These are phyloP conservation scores for Macrolepiota fuliginosa DNA, from an alignment of 768 basidiomycete genomes.

Conservation along the genomic window DNA sequence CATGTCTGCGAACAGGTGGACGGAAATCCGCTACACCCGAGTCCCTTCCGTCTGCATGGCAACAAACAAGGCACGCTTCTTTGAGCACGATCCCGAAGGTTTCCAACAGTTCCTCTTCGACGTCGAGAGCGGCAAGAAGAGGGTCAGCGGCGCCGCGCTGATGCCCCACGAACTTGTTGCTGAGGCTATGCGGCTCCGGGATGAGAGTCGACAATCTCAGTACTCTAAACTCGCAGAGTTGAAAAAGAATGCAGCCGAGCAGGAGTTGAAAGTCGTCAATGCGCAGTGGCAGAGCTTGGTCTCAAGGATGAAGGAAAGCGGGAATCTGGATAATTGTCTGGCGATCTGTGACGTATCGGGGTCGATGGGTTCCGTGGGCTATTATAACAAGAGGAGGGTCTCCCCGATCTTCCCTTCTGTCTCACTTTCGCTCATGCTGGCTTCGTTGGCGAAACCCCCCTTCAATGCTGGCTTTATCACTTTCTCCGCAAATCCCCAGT, in stretches of 20 bases:
- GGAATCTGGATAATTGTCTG: slow-evolving; percentile 57
- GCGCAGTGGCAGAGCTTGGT: slow-evolving; percentile 69
- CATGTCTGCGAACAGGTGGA: slow-evolving; percentile 62
- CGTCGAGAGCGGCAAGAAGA: slow-evolving; percentile 52
- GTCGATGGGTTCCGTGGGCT: slow-evolving; percentile 52
- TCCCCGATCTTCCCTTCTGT: slow-evolving; percentile 60
- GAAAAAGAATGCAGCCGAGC: slow-evolving; percentile 28
- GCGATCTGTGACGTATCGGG: slow-evolving; percentile 77
- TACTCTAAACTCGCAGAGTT: slow-evolving; percentile 23
- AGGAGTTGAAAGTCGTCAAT: slow-evolving; percentile 46
- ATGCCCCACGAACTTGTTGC: slow-evolving; percentile 60
- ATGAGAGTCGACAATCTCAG: slow-evolving; percentile 14
- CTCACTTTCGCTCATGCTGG: slow-evolving; percentile 63
- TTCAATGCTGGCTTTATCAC: slow-evolving; percentile 69
- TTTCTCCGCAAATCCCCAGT: slow-evolving; percentile 51
- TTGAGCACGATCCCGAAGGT: slow-evolving; percentile 53
- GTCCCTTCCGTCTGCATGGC: slow-evolving; percentile 65
- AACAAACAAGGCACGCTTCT: slow-evolving; percentile 52
- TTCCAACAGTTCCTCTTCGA: slow-evolving; percentile 56
- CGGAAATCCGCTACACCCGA: slow-evolving; percentile 53
- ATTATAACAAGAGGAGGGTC: slow-evolving; percentile 12
- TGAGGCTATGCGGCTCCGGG: slow-evolving; percentile 25
- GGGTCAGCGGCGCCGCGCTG: slow-evolving; percentile 66
- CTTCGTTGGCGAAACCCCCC: slow-evolving; percentile 59
- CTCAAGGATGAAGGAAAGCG: slow-evolving; percentile 46